Evolutionary conservation across 192 early-diverging fungal genomes (phyloP).

Genomic region (Podila verticillata): DNA sequence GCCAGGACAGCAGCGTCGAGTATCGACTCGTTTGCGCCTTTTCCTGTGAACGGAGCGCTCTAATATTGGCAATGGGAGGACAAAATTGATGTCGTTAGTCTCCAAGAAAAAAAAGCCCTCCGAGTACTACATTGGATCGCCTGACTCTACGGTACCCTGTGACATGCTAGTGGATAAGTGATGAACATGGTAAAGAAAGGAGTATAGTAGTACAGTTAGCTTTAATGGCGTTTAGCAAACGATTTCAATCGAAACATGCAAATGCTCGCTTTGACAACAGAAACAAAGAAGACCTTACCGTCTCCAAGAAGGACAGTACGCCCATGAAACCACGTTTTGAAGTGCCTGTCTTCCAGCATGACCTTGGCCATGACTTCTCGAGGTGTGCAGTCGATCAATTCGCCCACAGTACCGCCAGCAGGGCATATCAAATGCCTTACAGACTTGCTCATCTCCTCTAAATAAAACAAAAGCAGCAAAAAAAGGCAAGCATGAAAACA

Average conservation of each 20-base stretch:
- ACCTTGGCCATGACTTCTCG: conserved; percentile 15
- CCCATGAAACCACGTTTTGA: conserved; percentile 18
- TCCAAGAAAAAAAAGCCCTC: too few species aligned
- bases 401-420: background rate
- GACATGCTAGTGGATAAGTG: conserved; percentile 9
- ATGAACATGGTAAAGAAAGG: background rate
- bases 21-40: conserved; percentile 26
- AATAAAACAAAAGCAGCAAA: too few species aligned
- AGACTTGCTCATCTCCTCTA: conserved; percentile 33
- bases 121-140: background rate
- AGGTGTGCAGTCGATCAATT: conserved; percentile 17
- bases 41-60: conserved; percentile 16
- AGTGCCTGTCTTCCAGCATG: conserved; percentile 21
- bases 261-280: background rate
- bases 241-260: too few species aligned
- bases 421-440: conserved; percentile 15
- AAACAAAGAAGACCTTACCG: conserved; percentile 3
- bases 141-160: conserved; percentile 5
- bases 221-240: too few species aligned
- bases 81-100: too few species aligned
- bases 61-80: background rate
- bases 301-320: conserved; percentile 30
- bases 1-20: conserved; percentile 23
- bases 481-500: background rate
- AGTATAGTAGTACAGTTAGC: too few species aligned